Evolutionary conservation across 2,329 filamentous ascomycete species (phyloP), one percentile per base, ranked within the genome.

Genomic region (Hymenoscyphus linearis): DNA sequence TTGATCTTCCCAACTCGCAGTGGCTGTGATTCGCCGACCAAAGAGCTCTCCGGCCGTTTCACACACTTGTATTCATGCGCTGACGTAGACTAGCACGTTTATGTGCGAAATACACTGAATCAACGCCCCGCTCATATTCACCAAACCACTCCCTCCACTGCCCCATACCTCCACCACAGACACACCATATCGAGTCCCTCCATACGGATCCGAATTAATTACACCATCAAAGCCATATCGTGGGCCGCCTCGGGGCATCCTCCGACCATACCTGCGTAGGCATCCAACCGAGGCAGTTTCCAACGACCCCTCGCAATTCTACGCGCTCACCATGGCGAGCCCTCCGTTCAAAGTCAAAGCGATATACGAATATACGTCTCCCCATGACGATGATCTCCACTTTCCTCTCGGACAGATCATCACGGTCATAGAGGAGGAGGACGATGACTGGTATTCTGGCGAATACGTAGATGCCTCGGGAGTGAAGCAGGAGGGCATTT

Each of bases 271-370:
- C 57, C 22, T 63, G 59, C 58, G 57, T 65, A 70, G 67, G 64
- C 65, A 67, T 27, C 62, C 59, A 61, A 57, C 57, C 62, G 47
- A 62, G 55, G 60, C 60, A 66, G 57, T 55, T 64, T 57, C 58
- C 36, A 56, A 66, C 59, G 52, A 55, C 62, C 60, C 69, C 62
- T 67, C 67, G 65, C 70, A 69, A 66, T 67, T 63, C 67, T 68
- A 69, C 65, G 67, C 66, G 65, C 66, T 67, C 78, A 82, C 76
- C 74, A 93, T 93, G 89, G 80, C 87, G 75, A 76, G 74, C 64
- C 81, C 81, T 70, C 86, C 87, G 64, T 97, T 96, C 82, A 96
- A 91, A 78, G 95, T 99, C 80, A 96, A 93, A 82, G 91, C 95
- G 69, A 78, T 98, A 73, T 99, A 89, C 80, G 93, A 98, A 75